Conservation (phyloP, 768 basidiomycete genomes). For the Clavaria fumosa region DNA sequence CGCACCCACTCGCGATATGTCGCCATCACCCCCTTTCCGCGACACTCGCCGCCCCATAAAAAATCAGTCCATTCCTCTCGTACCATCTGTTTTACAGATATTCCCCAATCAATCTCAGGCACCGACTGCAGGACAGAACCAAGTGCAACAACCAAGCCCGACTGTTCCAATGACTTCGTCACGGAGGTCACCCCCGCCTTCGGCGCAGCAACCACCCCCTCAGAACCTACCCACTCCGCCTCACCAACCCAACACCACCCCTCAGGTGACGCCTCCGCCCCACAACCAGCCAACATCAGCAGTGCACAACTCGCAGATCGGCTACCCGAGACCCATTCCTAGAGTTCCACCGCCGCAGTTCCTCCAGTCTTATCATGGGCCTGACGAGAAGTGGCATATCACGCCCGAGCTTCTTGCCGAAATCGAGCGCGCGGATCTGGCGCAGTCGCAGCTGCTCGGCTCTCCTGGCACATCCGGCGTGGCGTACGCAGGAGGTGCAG, state of each 20-base stretch:
- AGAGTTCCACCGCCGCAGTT: conserved; percentile 41
- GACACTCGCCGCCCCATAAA: conserved; percentile 41
- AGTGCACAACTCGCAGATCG: conserved; percentile 20
- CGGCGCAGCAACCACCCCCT: conserved; percentile 20
- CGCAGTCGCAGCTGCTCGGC: conserved; percentile 31
- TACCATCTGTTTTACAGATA: conserved; percentile 40
- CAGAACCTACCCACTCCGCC: conserved; percentile 25
- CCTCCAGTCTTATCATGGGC: conserved; percentile 35
- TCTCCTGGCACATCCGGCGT: conserved; percentile 5
- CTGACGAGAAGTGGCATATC: conserved; percentile 50
- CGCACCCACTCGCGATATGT: conserved; percentile 30
- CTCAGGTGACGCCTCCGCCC: conserved; percentile 3
- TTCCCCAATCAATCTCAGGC: conserved; percentile 20
- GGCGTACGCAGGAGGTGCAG: conserved; percentile 10
- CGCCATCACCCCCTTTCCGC: conserved; percentile 31
- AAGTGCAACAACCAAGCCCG: conserved; percentile 30
- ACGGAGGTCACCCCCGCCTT: conserved; percentile 24
- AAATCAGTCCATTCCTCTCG: conserved; percentile 45
- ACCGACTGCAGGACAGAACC: conserved; percentile 22
- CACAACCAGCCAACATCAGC: conserved; percentile 11
- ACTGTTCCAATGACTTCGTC: conserved; percentile 26
- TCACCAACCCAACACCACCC: conserved; percentile 3
- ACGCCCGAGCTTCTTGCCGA: conserved; percentile 56
- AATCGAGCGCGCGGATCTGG: conserved; percentile 55
- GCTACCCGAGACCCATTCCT: conserved; percentile 51